Conservation (phyloP, 371 early-diverging fungal genomes). For the Zancudomyces culisetae region DNA sequence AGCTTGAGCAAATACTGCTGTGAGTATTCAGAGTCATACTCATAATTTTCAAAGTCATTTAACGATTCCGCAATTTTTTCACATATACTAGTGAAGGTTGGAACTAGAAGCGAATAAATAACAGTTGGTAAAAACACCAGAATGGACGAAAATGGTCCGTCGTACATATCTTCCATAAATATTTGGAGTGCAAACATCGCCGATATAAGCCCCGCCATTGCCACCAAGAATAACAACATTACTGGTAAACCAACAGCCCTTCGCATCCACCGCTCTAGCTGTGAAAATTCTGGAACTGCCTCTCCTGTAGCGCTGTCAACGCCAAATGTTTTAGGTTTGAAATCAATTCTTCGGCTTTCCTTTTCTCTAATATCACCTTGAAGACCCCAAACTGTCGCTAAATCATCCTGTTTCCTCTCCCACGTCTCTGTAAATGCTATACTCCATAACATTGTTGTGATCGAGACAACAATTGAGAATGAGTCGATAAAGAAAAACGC, state of each 20-base stretch:
- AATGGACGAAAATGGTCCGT: constrained; percentile 41
- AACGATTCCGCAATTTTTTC: constrained; percentile 35
- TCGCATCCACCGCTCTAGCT: constrained; percentile 45
- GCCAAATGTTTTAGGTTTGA: constrained; percentile 34
- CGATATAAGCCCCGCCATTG: constrained; percentile 39
- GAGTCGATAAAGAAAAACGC: constrained; percentile 30
- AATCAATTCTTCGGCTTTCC: constrained; percentile 31
- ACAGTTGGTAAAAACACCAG: constrained; percentile 51
- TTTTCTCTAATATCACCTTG: constrained; percentile 11
- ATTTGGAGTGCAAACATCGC: constrained; percentile 55
- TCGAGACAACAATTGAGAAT: constrained; percentile 40
- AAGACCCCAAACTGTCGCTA: constrained; percentile 60
- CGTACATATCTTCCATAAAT: constrained; percentile 59
- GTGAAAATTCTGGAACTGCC: constrained; percentile 39
- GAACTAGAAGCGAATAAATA: constrained; percentile 53
- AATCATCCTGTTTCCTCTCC: constrained; percentile 48
- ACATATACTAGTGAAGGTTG: constrained; percentile 46
- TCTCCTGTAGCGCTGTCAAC: constrained; percentile 58
- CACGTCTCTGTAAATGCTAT: constrained; percentile 55
- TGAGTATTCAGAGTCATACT: constrained; percentile 48
- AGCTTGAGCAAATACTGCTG: constrained; percentile 57
- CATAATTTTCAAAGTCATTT: constrained; percentile 66
- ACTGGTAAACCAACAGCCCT: constrained; percentile 37
- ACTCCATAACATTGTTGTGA: constrained; percentile 49
- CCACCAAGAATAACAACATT: constrained; percentile 35